These are phyloP conservation scores for Ustilago vetiveriae DNA, from an alignment of 1,284 basidiomycete species.

Conservation along the genomic window DNA sequence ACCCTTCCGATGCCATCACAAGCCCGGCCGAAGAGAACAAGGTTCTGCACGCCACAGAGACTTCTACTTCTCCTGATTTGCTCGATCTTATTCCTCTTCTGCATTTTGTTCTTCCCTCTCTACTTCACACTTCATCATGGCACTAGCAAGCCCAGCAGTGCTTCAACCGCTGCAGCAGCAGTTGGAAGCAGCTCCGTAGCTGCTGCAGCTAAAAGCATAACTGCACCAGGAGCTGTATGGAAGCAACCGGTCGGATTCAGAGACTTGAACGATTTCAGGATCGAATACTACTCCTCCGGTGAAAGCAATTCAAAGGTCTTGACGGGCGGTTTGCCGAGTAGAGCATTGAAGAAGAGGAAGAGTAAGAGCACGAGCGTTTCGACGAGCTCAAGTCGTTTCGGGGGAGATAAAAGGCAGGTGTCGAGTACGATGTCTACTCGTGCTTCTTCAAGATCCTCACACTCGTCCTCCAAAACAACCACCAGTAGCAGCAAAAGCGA, in stretches of 20 bases:
- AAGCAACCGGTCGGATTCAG: not conserved
- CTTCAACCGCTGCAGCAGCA: not conserved
- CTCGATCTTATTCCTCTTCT: not conserved
- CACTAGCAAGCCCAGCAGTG: no score
- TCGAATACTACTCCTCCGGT: slow-evolving; percentile 14
- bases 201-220: not conserved
- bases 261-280: slow-evolving; percentile 14
- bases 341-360: not conserved
- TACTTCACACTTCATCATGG: slow-evolving; percentile 8
- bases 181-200: not conserved
- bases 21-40: no score
- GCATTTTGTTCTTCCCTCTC: slow-evolving; percentile 11
- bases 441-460: not conserved
- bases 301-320: slow-evolving; percentile 12
- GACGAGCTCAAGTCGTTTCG: not conserved
- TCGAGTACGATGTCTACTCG: no score
- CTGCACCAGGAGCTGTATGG: slow-evolving; percentile 70
- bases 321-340: not conserved
- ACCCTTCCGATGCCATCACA: no score
- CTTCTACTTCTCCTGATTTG: not conserved
- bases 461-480: no score
- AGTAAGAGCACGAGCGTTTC: not conserved
- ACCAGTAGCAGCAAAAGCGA: not conserved
- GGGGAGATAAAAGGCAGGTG: no score
- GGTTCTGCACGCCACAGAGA: not conserved